Evolutionary conservation across 106 monocot genomes (phyloP).

Genomic region (Dendrobium huoshanense): DNA sequence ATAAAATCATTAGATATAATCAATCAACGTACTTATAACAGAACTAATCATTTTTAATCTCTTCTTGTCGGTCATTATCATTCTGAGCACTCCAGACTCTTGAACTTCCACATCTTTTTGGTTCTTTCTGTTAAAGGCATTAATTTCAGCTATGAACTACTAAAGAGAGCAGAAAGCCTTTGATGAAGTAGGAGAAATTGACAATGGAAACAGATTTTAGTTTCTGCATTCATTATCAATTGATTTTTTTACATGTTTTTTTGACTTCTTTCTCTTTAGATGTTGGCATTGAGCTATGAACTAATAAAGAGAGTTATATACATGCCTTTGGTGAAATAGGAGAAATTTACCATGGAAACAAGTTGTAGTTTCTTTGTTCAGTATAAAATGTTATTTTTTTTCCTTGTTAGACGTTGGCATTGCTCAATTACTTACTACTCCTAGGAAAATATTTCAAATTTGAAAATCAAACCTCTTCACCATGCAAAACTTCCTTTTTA

Average conservation of each 20-base stretch:
- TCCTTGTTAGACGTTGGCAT: slow-evolving; percentile 84
- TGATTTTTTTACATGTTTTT: background rate
- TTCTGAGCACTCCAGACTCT: background rate
- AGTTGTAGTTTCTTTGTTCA: background rate
- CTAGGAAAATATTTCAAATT: too few species aligned
- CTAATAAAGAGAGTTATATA: too few species aligned
- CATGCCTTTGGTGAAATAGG: too few species aligned
- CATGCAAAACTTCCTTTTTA: background rate
- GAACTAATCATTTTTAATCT: slow-evolving; percentile 36
- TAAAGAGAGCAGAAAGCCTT: background rate
- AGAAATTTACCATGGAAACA: too few species aligned
- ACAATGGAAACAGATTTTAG: background rate
- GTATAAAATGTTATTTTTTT: slow-evolving; percentile 39
- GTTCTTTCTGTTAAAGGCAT: background rate
- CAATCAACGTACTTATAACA: too few species aligned
- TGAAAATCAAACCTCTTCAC: slow-evolving; percentile 32
- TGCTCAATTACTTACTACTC: slow-evolving; percentile 53
- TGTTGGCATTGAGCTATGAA: background rate
- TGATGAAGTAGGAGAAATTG: background rate
- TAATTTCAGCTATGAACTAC: background rate
- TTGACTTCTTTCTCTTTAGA: background rate
- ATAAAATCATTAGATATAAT: too few species aligned
- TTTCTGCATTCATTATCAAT: background rate
- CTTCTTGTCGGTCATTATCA: slow-evolving; percentile 34
- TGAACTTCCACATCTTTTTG: background rate